Evolutionary conservation across 2,329 filamentous ascomycete species (phyloP).

Genomic region (Cryphonectria nitschkei): DNA sequence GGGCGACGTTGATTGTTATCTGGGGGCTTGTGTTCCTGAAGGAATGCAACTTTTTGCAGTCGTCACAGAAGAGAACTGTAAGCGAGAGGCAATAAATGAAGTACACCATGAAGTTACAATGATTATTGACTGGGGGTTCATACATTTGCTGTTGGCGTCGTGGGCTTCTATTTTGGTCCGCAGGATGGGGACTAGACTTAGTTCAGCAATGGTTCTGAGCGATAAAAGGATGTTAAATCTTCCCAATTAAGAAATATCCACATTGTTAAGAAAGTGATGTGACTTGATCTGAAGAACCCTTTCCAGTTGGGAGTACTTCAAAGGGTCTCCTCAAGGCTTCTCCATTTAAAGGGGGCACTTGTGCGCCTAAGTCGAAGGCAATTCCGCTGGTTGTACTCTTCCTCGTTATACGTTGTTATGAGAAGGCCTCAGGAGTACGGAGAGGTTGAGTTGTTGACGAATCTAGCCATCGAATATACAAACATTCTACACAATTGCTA

Average conservation of each 20-base stretch:
- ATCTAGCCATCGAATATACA: too few relatives aligned
- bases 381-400: too few relatives aligned
- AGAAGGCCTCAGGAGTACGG: too few relatives aligned
- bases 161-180: background rate
- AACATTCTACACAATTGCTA: background rate
- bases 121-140: background rate
- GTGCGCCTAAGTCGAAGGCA: too few relatives aligned
- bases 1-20: constrained; percentile 2
- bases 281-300: background rate
- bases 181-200: background rate
- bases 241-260: background rate
- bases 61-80: background rate
- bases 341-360: too few relatives aligned
- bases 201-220: background rate
- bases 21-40: background rate
- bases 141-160: background rate
- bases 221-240: background rate
- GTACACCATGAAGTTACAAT: background rate
- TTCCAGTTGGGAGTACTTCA: background rate
- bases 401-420: too few relatives aligned
- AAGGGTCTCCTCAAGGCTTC: too few relatives aligned
- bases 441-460: too few relatives aligned
- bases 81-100: background rate
- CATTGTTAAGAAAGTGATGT: background rate
- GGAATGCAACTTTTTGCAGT: background rate